Evolutionary conservation across 495 filamentous ascomycete species (phyloP), one percentile per base, ranked within the genome.

Genomic region (Hypoxylon cercidicola): DNA sequence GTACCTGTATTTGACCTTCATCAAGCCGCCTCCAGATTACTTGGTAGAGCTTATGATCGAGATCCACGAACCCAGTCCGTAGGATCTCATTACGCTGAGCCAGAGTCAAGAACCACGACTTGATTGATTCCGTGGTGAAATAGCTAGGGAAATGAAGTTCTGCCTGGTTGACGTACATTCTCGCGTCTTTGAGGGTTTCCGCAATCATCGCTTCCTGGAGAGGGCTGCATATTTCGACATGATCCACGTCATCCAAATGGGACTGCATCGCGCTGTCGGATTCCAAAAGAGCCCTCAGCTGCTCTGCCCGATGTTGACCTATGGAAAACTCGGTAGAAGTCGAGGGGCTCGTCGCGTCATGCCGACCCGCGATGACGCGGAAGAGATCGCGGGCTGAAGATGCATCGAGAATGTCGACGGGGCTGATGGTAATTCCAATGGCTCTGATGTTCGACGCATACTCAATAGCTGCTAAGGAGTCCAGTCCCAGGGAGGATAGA

Each of bases 151-250:
- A 71, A 4, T 79, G 74, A 8, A 93, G 67, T 61, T 90, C 83
- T 13, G 92, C 77, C 84, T 86, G 89, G 66, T 96, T 96, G 72
- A 87, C 88, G 72, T 96, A 94, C 8, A 88, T 79, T 25, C 74
- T 76, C 0, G 71, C 35, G 35, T 85, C 71, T 30, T 79, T 78
- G 5, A 74, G 69, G 1, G 89, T 92, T 66, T 93, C 90, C 2
- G 83, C 75, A 4, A 96, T 76, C 91, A 96, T 93, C n/a, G 89
- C 87, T 18, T 81, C 75, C 60, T 96, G 92, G 6, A 92, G 79
- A 45, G 87, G 84, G 25, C 87, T 92, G 67, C 89, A 90, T 3
- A 79, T 79, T 18, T 88, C 71, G 21, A 91, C 71, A 16, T 80
- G 76, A 7, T 83, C 77, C 21, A 90, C 74, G 5, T 81, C 68